phyloP scores from a whole-genome alignment of 306 rosid species.

The Dalbergia cultrata region DNA sequence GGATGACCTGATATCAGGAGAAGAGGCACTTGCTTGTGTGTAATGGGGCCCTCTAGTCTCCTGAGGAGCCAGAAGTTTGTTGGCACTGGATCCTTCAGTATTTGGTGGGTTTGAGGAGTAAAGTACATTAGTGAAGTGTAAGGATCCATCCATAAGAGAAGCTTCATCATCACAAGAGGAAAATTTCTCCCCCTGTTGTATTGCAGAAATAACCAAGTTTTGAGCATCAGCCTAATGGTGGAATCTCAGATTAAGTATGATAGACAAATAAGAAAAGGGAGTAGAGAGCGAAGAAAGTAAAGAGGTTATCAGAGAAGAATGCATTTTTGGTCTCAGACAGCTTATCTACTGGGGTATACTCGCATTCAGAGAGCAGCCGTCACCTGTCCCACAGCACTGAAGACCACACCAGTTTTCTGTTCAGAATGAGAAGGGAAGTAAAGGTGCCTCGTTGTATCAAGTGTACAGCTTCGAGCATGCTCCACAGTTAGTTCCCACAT shows the following conservation, averaged over 20 bases:
- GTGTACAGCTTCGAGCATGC: slow-evolving; percentile 88
- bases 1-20: slow-evolving; percentile 85
- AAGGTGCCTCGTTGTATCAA: slow-evolving; percentile 60
- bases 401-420: slow-evolving; percentile 77
- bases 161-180: slow-evolving; percentile 70
- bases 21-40: slow-evolving; percentile 64
- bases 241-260: slow-evolving; percentile 45
- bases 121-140: slow-evolving; percentile 55
- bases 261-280: slow-evolving; percentile 27
- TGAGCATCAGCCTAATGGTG: slow-evolving; percentile 76
- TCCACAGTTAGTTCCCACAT: slow-evolving; percentile 98
- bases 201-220: slow-evolving; percentile 68
- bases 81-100: slow-evolving; percentile 67
- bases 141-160: slow-evolving; percentile 59
- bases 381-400: slow-evolving; percentile 86
- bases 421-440: slow-evolving; percentile 64
- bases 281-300: slow-evolving; percentile 21
- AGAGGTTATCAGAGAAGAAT: slow-evolving; percentile 51
- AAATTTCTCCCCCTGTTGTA: slow-evolving; percentile 64
- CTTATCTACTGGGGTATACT: slow-evolving; percentile 70
- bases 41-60: slow-evolving; percentile 68
- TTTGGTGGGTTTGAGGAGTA: slow-evolving; percentile 66
- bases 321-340: slow-evolving; percentile 88
- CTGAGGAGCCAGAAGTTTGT: slow-evolving; percentile 69
- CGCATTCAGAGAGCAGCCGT: slow-evolving; percentile 73